Percentiles rank a stretch among this genome's conserved stretches.
Conservation (phyloP, 176 grass and related monocot genomes). For the Oryza punctata region DNA sequence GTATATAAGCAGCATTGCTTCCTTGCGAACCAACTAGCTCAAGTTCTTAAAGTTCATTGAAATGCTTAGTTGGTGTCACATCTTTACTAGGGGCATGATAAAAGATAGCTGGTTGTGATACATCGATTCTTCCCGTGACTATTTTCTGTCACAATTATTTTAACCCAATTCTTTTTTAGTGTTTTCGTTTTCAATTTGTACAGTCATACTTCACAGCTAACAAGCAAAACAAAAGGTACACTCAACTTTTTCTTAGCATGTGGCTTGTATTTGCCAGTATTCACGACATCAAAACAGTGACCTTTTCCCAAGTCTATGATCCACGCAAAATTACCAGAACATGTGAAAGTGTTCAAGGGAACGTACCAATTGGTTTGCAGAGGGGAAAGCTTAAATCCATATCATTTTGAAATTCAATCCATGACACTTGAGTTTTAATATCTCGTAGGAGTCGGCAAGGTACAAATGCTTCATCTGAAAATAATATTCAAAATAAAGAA, state of each 20-base stretch:
- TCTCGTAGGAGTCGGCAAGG: not conserved
- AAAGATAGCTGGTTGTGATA: not conserved
- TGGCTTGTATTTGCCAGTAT: not conserved
- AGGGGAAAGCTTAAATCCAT: not conserved
- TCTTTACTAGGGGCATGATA: not conserved
- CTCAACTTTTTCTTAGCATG: slow-evolving; percentile 21
- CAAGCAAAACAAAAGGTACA: not conserved
- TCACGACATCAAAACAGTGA: not conserved
- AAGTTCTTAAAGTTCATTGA: not conserved
- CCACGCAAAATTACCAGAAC: not conserved
- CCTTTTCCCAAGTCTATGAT: not conserved
- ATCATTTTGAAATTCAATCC: slow-evolving; percentile 3
- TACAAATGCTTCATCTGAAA: slow-evolving; percentile 14
- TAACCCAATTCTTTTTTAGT: not conserved
- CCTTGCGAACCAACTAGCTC: too few relatives aligned
- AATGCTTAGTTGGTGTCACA: slow-evolving; percentile 12
- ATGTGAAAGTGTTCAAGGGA: slow-evolving; percentile 17
- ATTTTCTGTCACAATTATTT: too few relatives aligned
- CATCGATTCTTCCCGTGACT: too few relatives aligned
- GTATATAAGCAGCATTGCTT: not conserved
- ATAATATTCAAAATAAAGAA: not conserved
- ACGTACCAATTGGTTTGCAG: slow-evolving; percentile 2
- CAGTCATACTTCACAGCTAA: not conserved
- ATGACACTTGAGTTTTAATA: not conserved
- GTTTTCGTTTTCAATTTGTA: not conserved